phyloP scores from a whole-genome alignment of 2,329 filamentous ascomycete species.

The Rutstroemia sp. region DNA sequence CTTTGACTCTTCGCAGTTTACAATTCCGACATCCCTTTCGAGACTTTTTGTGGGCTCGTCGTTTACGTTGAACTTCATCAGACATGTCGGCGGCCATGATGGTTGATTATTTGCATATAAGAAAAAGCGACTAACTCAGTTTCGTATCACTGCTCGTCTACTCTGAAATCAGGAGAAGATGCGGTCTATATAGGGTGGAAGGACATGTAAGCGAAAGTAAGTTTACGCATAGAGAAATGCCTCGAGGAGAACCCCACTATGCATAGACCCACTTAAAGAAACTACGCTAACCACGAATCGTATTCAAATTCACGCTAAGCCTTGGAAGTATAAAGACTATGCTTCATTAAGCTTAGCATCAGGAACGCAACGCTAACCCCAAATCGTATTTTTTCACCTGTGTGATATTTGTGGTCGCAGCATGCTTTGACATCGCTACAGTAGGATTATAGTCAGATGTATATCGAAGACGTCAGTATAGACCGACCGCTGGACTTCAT shows the following conservation, averaged over 20 bases:
- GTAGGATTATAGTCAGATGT: too few relatives aligned
- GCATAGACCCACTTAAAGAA: not conserved
- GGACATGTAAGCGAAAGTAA: not conserved
- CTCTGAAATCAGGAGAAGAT: too few relatives aligned
- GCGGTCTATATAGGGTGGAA: not conserved
- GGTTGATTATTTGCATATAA: not conserved
- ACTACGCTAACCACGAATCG: constrained; percentile 1
- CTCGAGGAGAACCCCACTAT: not conserved
- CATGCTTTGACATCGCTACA: too few relatives aligned
- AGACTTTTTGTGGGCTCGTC: constrained; percentile 42
- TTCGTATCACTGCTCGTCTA: too few relatives aligned
- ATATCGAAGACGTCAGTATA: not conserved
- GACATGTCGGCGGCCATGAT: not conserved
- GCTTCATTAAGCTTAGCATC: not conserved
- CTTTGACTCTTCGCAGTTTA: constrained; percentile 47
- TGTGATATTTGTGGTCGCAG: too few relatives aligned
- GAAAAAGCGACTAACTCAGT: too few relatives aligned
- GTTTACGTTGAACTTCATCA: constrained; percentile 9
- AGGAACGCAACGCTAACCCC: not conserved
- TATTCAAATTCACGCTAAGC: not conserved
- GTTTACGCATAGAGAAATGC: not conserved
- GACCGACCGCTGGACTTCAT: not conserved
- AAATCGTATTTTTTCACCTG: not conserved
- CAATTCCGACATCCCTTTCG: constrained; percentile 49
- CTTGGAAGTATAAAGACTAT: not conserved